Evolutionary conservation across 2,329 filamentous ascomycete species (phyloP).

Genomic region (Arthrocladium fulminans): DNA sequence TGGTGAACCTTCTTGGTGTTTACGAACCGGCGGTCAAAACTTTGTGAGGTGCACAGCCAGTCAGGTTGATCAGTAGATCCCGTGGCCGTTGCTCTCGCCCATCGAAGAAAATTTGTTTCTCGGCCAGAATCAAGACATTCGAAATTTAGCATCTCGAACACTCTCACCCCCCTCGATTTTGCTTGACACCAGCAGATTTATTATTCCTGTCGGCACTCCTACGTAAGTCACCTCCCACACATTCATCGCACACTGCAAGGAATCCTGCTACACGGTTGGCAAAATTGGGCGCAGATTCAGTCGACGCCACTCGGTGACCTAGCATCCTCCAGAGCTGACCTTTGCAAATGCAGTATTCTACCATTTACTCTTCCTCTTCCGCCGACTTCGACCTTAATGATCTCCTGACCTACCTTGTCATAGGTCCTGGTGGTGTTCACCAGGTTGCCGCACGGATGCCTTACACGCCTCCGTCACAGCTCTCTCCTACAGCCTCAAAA

Average conservation of each 20-base stretch:
- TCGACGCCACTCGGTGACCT: background rate
- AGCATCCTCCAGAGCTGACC: background rate
- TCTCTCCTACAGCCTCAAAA: conserved; percentile 51
- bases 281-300: conserved; percentile 16
- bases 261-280: too few relatives aligned
- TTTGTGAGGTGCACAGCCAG: conserved; percentile 6
- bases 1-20: background rate
- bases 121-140: background rate
- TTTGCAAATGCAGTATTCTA: background rate
- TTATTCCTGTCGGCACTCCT: conserved; percentile 1
- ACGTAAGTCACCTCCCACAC: conserved; percentile 2
- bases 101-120: background rate
- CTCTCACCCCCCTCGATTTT: background rate
- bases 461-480: conserved; percentile 44
- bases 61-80: conserved; percentile 9
- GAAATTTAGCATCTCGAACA: background rate
- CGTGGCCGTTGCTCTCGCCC: conserved; percentile 6
- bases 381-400: background rate
- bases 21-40: background rate
- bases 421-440: conserved; percentile 1
- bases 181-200: background rate
- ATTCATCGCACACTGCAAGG: too few relatives aligned
- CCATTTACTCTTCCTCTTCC: background rate
- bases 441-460: conserved; percentile 35
- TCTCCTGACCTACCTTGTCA: background rate